These are phyloP conservation scores for Podospora bellae-mahoneyi DNA, from an alignment of 495 filamentous ascomycete genomes.

Conservation along the genomic window DNA sequence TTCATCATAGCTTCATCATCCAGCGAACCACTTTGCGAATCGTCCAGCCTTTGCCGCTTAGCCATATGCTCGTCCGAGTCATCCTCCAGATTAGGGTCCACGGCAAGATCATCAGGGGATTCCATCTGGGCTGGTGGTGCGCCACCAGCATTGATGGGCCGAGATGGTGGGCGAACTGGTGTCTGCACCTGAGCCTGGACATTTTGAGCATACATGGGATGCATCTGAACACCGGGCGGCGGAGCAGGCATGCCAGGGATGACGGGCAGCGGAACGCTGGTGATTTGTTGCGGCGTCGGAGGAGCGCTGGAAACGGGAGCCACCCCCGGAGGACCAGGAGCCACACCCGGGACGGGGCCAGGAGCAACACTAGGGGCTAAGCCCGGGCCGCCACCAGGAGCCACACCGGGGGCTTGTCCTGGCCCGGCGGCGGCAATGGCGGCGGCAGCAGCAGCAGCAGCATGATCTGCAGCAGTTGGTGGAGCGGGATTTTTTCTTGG, in stretches of 20 bases:
- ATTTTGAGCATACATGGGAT: not conserved
- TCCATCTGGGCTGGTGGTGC: constrained; percentile 24
- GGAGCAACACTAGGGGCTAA: constrained; percentile 4
- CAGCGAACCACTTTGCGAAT: constrained; percentile 20
- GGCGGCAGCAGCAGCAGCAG: constrained; percentile 16
- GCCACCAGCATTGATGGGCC: constrained; percentile 7
- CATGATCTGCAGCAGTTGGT: constrained; percentile 12
- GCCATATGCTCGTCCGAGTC: constrained; percentile 28
- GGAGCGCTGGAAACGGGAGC: not conserved
- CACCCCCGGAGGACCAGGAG: constrained; percentile 2
- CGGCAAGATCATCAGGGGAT: constrained; percentile 25
- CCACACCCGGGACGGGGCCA: constrained; percentile 5
- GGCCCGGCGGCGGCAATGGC: constrained; percentile 7
- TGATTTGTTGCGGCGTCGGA: not conserved
- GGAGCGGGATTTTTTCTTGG: constrained; percentile 37
- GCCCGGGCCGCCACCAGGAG: not conserved
- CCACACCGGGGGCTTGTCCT: not conserved
- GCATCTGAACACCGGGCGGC: constrained; percentile 1
- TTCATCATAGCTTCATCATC: constrained; percentile 42
- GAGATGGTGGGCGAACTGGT: constrained; percentile 5
- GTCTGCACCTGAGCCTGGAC: constrained; percentile 4
- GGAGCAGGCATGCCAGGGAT: constrained; percentile 6
- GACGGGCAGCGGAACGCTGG: constrained; percentile 4
- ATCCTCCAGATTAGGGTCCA: constrained; percentile 32
- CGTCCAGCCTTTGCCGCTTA: constrained; percentile 40